A percentile compares a stretch with the other conserved stretches of the same genome.
Evolutionary conservation across 208 protist genomes (phyloP).

Genomic region (Acanthamoeba castellanii): DNA sequence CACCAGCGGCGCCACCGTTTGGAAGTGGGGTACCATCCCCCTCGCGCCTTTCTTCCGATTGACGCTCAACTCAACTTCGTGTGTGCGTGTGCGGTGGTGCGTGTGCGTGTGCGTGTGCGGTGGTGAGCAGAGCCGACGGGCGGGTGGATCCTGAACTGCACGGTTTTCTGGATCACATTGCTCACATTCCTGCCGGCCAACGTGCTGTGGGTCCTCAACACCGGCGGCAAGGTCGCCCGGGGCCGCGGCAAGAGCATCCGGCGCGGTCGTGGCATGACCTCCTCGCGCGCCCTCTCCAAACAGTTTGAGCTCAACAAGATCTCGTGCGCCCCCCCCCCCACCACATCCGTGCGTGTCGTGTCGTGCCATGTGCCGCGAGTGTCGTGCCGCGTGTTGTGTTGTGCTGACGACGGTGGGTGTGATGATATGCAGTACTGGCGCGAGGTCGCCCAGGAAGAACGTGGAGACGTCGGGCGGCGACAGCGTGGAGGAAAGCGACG

Average conservation of each 20-base stretch:
- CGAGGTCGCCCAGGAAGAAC: conserved; percentile 7
- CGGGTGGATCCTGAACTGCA: conserved; percentile 21
- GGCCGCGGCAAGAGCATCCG: conserved; percentile 4
- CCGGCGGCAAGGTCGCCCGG: background rate
- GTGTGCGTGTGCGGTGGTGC: too few relatives aligned
- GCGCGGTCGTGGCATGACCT: conserved; percentile 38
- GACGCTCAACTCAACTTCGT: too few relatives aligned
- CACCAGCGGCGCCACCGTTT: background rate
- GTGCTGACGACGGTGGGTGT: background rate
- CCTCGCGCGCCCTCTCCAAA: conserved; percentile 18
- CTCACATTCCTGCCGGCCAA: conserved; percentile 47
- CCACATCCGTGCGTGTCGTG: background rate
- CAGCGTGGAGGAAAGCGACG: conserved; percentile 21
- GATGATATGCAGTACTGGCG: background rate
- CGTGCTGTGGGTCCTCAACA: conserved; percentile 39
- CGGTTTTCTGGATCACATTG: background rate
- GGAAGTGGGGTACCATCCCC: background rate
- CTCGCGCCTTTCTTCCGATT: too few relatives aligned
- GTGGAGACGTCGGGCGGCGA: background rate
- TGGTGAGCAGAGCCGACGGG: background rate
- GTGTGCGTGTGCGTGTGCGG: background rate
- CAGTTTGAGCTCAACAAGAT: conserved; percentile 56
- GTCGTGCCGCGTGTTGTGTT: background rate
- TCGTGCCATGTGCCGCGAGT: background rate
- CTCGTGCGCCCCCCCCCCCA: background rate